Evolutionary conservation across 1,139 yeast species (phyloP), one percentile per base, ranked within the genome.

Genomic region (Debaryomyces fabryi): DNA sequence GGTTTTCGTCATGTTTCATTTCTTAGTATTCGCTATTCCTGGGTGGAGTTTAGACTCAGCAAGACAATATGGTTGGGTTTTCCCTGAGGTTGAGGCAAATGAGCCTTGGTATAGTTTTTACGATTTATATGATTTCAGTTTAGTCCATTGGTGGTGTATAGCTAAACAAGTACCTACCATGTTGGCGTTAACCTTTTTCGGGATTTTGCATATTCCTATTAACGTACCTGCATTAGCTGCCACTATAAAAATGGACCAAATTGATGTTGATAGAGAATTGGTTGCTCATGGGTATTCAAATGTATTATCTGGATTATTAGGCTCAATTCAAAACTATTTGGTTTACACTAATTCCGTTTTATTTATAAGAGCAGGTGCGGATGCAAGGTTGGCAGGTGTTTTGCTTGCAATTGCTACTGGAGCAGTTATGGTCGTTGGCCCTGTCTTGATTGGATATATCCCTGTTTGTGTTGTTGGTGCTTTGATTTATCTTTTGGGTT

Each of bases 201-300:
- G 99, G 4, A 87, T 93, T 39, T 71, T 93, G 47, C 99, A 93
- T 63, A 99, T 93, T 10, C 99, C 99, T 4, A 93, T 93, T 54
- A 93, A 93, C 63, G 97, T 93, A 6, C 99, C 99, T 2, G 98
- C 99, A 0, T 74, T 93, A 49, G 97, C 98, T 0, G 95, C 93
- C 15, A 87, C 96, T 2, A 80, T 89, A 4, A 90, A 91, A 4
- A 87, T 88, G 78, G 93, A 87, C 63, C 86, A 86, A 53, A 82
- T 88, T 54, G 96, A 92, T 62, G 96, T 93, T 25, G 96, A 93
- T 66, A 79, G 93, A 49, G 99, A 93, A 68, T 78, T 93, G 52
- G 86, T 92, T 38, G 97, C 98, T 1, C 99, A 93, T 67, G 99
- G 99, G 3, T 79, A 86, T 52, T 89, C 97, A n/a, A 93, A 93